These are phyloP conservation scores for Penicillium cataractarum DNA, from an alignment of 495 filamentous ascomycete genomes.

Conservation along the genomic window DNA sequence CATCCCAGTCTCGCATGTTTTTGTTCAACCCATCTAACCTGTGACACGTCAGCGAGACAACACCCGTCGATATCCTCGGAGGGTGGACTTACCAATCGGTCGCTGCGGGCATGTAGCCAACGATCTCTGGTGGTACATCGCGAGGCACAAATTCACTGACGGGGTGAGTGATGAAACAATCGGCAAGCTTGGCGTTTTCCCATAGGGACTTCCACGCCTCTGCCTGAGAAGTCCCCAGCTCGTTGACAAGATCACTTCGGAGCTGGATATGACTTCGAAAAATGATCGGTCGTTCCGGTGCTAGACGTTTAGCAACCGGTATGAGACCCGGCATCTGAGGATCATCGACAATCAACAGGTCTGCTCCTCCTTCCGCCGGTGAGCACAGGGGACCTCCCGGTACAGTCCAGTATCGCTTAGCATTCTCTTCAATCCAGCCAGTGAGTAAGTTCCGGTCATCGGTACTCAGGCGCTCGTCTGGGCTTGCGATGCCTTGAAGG, in stretches of 20 bases:
- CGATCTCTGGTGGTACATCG: slow-evolving; percentile 65
- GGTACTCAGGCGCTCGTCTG: slow-evolving; percentile 60
- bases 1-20: slow-evolving; percentile 70
- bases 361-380: slow-evolving; percentile 72
- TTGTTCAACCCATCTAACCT: slow-evolving; percentile 91
- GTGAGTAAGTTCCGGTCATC: slow-evolving; percentile 63
- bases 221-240: slow-evolving; percentile 65
- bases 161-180: slow-evolving; percentile 86
- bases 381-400: slow-evolving; percentile 69
- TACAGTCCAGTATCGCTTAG: slow-evolving; percentile 74
- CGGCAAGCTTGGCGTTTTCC: slow-evolving; percentile 68
- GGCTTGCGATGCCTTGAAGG: slow-evolving; percentile 76
- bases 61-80: neutral
- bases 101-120: slow-evolving; percentile 80
- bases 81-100: slow-evolving; percentile 69
- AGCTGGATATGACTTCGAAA: slow-evolving; percentile 86
- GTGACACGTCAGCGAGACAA: slow-evolving; percentile 21
- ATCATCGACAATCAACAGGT: slow-evolving; percentile 82
- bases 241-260: slow-evolving; percentile 69
- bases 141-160: slow-evolving; percentile 76
- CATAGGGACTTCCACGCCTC: slow-evolving; percentile 81
- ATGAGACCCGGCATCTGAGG: slow-evolving; percentile 88
- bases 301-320: slow-evolving; percentile 70
- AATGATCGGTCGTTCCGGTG: slow-evolving; percentile 76
- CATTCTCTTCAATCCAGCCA: slow-evolving; percentile 80